Base-by-base conservation (phyloP, 2,329 filamentous ascomycete genomes). In the Metarhizium sp. region DNA sequence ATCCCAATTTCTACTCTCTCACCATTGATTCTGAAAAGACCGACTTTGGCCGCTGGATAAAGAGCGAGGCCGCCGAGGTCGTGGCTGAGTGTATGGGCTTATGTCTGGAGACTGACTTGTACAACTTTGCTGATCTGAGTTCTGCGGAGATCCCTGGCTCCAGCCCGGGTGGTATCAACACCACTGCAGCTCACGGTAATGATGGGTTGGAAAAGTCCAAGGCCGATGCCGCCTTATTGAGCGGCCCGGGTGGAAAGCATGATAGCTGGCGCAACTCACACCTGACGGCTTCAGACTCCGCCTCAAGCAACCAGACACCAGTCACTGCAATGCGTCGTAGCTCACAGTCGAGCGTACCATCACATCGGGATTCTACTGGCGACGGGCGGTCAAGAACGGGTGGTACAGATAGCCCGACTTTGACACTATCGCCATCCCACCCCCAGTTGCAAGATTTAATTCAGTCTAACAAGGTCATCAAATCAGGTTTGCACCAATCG, bases 1-100 rank as follows among this genome's bases (percentile, higher is more conserved):
- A 94, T 66, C 86, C 88, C n/a, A 92, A 92, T 67, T 92, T 94
- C 68, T 92, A 89, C 66, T 86, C 79, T 42, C 77, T 88, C 48
- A 92, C 88, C 0, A 79, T 89, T 50, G 89, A 94, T 59, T 87
- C 89, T 2, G 89, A 94, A 67, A 81, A 91, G 65, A 85, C 78
- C 0, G 88, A 94, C 63, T 79, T 83, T 58, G 85, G 86, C 46
- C 82, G 88, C 52, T 94, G 87, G 86, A 81, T 90, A 63, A 90
- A 88, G 62, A 87, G 85, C 61, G 88, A 92, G 60, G 84, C 88
- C 7, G 82, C 88, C 1, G 89, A 92, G 67, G 84, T 94, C 2
- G 86, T 92, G 1, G 86, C 87, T 2, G 85, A 90, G 60, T 94
- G 90, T 61, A 86, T 90, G 75, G 82, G 80, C 53, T 76, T 91